These are phyloP conservation scores for Exophiala alcalophila DNA, from an alignment of 2,329 filamentous ascomycete species.

Conservation along the genomic window DNA sequence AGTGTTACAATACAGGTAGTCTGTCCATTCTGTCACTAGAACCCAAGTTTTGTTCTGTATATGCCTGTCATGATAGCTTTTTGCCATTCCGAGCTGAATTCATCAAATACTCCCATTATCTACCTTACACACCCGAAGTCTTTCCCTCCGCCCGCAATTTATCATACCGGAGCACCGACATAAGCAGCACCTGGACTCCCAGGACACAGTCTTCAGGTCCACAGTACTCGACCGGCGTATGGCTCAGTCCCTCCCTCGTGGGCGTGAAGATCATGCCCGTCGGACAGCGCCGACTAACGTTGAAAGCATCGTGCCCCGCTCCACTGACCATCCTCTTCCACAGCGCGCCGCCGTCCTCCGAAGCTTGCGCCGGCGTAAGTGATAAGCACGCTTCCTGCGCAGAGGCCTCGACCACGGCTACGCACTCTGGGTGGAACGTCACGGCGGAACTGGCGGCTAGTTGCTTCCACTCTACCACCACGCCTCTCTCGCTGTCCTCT, in stretches of 20 bases:
- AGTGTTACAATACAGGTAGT: no score
- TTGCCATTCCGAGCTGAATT: no score
- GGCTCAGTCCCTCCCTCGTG: slow-evolving; percentile 56
- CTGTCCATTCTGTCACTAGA: no score
- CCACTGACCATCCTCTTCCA: slow-evolving; percentile 53
- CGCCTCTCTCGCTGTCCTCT: slow-evolving; percentile 50
- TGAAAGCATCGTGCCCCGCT: slow-evolving; percentile 60
- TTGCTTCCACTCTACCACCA: slow-evolving; percentile 54
- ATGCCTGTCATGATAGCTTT: no score
- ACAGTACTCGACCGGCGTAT: slow-evolving; percentile 45
- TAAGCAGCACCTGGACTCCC: slow-evolving; percentile 22
- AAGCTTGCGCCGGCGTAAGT: no score
- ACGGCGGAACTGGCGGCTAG: slow-evolving; percentile 58
- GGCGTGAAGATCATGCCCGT: slow-evolving; percentile 64
- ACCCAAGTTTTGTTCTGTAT: no score
- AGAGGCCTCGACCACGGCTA: slow-evolving; percentile 57
- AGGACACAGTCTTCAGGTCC: slow-evolving; percentile 11
- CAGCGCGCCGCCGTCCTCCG: slow-evolving; percentile 42
- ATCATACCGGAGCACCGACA: slow-evolving; percentile 44
- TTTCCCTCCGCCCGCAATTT: no score
- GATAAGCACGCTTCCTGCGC: slow-evolving; percentile 53
- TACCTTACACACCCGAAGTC: no score
- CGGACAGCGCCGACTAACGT: slow-evolving; percentile 53
- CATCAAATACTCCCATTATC: no score
- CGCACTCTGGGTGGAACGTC: slow-evolving; percentile 61